Percentiles rank a stretch among this genome's conserved stretches.
phyloP scores from a whole-genome alignment of 2,329 filamentous ascomycete genomes.

The Phoma herbarum region DNA sequence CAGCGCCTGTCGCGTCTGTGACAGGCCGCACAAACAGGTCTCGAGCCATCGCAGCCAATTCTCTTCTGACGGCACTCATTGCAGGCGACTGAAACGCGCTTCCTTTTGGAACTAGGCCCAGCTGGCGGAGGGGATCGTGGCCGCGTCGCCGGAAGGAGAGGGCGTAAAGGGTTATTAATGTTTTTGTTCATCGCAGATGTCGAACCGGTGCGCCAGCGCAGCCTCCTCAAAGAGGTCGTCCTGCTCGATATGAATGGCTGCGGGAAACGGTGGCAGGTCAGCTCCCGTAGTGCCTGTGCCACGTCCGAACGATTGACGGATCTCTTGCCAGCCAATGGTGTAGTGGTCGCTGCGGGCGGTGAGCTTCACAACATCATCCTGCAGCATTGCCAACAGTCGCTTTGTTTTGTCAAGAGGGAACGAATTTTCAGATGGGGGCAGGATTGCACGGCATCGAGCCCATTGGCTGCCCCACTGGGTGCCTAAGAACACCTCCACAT shows the following conservation, averaged over 20 bases:
- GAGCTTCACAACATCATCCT: constrained; percentile 5
- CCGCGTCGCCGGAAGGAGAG: constrained; percentile 21
- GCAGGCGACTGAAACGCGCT: constrained; percentile 25
- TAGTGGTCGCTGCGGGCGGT: background rate
- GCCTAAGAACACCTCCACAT: constrained; percentile 2
- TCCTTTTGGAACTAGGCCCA: constrained; percentile 17
- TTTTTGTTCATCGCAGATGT: constrained; percentile 21
- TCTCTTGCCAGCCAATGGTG: constrained; percentile 4
- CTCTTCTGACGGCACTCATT: constrained; percentile 23
- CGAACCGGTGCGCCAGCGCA: constrained; percentile 11
- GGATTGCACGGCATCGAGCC: background rate
- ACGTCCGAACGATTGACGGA: constrained; percentile 3
- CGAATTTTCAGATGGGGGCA: background rate
- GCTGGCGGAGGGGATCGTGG: constrained; percentile 20
- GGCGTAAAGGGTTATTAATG: constrained; percentile 12
- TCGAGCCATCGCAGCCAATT: constrained; percentile 23
- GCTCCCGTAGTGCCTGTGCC: constrained; percentile 8
- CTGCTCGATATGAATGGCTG: constrained; percentile 8
- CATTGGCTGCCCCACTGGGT: constrained; percentile 3
- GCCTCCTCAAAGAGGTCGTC: constrained; percentile 10
- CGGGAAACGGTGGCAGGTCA: constrained; percentile 3
- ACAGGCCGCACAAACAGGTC: constrained; percentile 23
- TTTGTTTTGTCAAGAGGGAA: constrained; percentile 10
- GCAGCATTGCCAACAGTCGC: constrained; percentile 3
- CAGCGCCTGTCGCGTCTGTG: constrained; percentile 17